These are phyloP conservation scores for Cladosporium sp. DNA, from an alignment of 2,329 filamentous ascomycete species.

Conservation along the genomic window DNA sequence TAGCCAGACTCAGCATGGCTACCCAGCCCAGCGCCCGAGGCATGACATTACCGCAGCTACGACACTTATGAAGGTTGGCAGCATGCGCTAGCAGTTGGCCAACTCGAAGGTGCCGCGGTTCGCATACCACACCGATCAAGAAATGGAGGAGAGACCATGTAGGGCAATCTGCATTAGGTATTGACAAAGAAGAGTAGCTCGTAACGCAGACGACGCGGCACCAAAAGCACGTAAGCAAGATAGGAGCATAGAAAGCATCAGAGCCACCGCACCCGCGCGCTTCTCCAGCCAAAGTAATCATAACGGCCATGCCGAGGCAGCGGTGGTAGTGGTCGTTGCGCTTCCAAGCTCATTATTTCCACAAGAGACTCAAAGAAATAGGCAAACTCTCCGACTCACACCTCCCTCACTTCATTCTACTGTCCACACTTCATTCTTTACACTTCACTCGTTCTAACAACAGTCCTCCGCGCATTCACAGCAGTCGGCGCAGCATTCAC, in stretches of 20 bases:
- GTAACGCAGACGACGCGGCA: neutral
- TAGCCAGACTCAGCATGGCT: neutral
- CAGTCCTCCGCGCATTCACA: constrained; percentile 47
- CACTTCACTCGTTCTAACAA: constrained; percentile 20
- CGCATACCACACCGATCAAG: too few species aligned
- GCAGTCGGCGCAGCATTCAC: constrained; percentile 61
- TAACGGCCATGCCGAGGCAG: neutral
- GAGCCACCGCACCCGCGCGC: neutral
- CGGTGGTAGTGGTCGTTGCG: neutral
- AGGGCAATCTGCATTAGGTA: constrained; percentile 8
- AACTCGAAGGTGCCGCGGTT: too few species aligned
- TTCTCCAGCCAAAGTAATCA: neutral
- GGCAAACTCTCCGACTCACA: neutral
- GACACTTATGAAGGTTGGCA: too few species aligned
- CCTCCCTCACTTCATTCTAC: too few species aligned
- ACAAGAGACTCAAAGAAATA: neutral
- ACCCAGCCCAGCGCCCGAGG: too few species aligned
- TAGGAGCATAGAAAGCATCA: neutral
- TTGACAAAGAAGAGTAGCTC: constrained; percentile 9
- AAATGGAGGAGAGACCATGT: neutral
- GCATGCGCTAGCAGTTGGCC: too few species aligned
- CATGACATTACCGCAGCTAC: too few species aligned
- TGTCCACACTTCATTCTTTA: neutral
- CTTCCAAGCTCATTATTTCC: neutral
- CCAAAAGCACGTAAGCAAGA: neutral